phyloP scores from a whole-genome alignment of 805 yeast genomes.

The Saturnispora ahearnii region DNA sequence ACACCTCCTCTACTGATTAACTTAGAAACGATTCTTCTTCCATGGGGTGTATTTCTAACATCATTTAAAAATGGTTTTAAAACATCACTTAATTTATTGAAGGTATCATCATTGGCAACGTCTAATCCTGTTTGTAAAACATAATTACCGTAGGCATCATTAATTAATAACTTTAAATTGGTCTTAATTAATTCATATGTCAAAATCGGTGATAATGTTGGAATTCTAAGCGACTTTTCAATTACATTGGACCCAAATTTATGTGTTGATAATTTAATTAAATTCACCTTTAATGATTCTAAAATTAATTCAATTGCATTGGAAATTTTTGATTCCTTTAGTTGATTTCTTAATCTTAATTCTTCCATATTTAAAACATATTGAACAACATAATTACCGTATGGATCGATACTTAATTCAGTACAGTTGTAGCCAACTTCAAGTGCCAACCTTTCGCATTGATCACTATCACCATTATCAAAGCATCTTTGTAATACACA shows the following conservation, averaged over 20 bases:
- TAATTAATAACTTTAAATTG: slow-evolving; percentile 35
- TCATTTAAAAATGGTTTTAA: slow-evolving; percentile 70
- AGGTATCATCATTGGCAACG: slow-evolving; percentile 43
- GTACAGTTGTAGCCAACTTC: slow-evolving; percentile 63
- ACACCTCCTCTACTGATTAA: slow-evolving; percentile 28
- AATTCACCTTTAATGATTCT: slow-evolving; percentile 22
- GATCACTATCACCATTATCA: slow-evolving; percentile 72
- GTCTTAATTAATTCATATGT: slow-evolving; percentile 34
- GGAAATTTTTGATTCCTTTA: slow-evolving; percentile 24
- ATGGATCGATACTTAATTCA: slow-evolving; percentile 77
- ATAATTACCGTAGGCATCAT: slow-evolving; percentile 53
- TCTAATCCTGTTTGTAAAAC: slow-evolving; percentile 52
- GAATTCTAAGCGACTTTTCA: slow-evolving; percentile 45
- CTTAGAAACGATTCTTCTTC: slow-evolving; percentile 82
- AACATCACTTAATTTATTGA: slow-evolving; percentile 44
- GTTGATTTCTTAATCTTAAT: slow-evolving; percentile 23
- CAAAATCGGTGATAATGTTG: slow-evolving; percentile 36
- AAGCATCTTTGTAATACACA: slow-evolving; percentile 93
- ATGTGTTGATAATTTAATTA: slow-evolving; percentile 41
- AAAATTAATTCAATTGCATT: slow-evolving; percentile 25
- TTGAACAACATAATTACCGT: slow-evolving; percentile 95
- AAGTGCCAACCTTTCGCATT: slow-evolving; percentile 56
- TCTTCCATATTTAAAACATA: slow-evolving; percentile 54
- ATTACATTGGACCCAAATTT: slow-evolving; percentile 55
- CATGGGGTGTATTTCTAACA: slow-evolving; percentile 87